Evolutionary conservation across 1,139 yeast species (phyloP), one percentile per base, ranked within the genome.

Genomic region (Lizanozyma gosingica): DNA sequence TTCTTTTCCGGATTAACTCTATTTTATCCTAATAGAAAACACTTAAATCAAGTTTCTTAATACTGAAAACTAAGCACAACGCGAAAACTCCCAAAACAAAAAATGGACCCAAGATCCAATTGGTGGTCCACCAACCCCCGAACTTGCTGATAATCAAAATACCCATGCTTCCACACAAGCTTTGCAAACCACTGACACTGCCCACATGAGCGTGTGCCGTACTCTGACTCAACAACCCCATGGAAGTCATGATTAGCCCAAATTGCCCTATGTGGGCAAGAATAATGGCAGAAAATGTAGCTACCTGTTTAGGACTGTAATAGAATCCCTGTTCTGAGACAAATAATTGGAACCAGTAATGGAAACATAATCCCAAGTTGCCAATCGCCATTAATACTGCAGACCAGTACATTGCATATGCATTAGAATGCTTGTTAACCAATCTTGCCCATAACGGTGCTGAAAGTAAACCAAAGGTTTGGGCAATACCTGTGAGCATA

Each of bases 151-250:
- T 62, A 1, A 78, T 42, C 43, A 83, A 58, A 18, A 82, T 80
- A 1, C 92, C 92, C n/a, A 78, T 41, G 1, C 86, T 87, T 6
- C 88, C 88, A 49, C 73, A 64, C 41, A 83, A 69, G 15, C 82
- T 73, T 53, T 78, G 80, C 4, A 80, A 74, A 2, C 92, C 92
- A 43, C 83, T 73, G 35, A 83, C 70, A 4, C 85, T 71, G 4
- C 92, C 92, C 41, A 78, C 73, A 42, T 64, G 53, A 51, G 29
- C 11, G 11, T 22, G 29, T 22, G 6, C 29, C 6, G 11, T 58
- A 4, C 59, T 53, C 29, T 22, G 29, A 40, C 70, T 61, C 18
- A 69, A 51, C 15, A 67, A 52, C 49, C 73, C 65, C 73, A 69
- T 67, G 46, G 71, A 62, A 36, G 67, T 58, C 35, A 68, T 64